These are phyloP conservation scores for Diaporthe sp. DNA, from an alignment of 2,329 filamentous ascomycete genomes.

Conservation along the genomic window DNA sequence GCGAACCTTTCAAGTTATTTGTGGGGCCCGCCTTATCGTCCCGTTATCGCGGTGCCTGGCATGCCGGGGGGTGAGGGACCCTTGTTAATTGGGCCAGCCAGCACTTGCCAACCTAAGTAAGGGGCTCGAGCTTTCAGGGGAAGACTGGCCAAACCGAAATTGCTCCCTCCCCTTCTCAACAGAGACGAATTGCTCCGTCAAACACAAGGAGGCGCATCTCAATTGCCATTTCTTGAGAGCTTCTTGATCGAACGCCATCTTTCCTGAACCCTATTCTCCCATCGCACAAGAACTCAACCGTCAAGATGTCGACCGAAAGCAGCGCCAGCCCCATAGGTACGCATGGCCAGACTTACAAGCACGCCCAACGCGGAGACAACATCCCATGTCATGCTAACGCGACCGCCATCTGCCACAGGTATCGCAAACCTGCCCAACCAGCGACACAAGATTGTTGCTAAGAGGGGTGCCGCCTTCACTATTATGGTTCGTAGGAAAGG, in stretches of 20 bases:
- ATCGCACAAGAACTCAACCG: conserved; percentile 12
- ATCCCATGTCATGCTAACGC: conserved; percentile 24
- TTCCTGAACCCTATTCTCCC: not conserved
- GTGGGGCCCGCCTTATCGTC: conserved; percentile 30
- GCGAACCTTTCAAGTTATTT: conserved; percentile 37
- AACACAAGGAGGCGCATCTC: conserved; percentile 29
- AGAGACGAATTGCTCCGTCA: conserved; percentile 33
- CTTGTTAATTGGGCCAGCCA: conserved; percentile 32
- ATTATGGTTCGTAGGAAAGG: conserved; percentile 83
- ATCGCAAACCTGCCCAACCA: conserved; percentile 76
- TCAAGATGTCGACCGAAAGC: conserved; percentile 41
- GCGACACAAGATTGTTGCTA: conserved; percentile 81
- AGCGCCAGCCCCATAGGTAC: conserved; percentile 79
- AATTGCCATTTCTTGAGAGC: conserved; percentile 32
- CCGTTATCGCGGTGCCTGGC: conserved; percentile 22
- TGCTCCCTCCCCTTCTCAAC: conserved; percentile 36
- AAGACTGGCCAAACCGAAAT: conserved; percentile 36
- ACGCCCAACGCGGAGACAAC: conserved; percentile 2
- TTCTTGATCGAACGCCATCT: conserved; percentile 27
- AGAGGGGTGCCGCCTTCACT: conserved; percentile 96
- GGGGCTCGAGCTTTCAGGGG: conserved; percentile 33
- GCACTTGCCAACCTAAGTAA: conserved; percentile 33
- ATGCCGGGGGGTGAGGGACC: not conserved
- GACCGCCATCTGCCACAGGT: conserved; percentile 12
- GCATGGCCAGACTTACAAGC: conserved; percentile 47